phyloP scores from a whole-genome alignment of 2,329 filamentous ascomycete species.

The Ceratocystiopsis sp. region DNA sequence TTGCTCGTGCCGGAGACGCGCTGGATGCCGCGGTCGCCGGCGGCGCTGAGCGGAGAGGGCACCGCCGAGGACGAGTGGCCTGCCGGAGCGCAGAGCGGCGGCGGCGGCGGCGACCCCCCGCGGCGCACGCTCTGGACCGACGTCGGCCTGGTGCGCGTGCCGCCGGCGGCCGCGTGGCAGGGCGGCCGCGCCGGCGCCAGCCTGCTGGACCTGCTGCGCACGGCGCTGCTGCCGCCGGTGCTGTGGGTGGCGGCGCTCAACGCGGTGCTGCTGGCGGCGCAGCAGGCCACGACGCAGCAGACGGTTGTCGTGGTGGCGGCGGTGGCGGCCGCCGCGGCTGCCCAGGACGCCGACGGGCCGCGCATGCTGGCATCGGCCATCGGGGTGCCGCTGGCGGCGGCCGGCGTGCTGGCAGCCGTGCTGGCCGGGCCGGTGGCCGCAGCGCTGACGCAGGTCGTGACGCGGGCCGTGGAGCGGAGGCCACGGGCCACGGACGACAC shows the following conservation, averaged over 20 bases:
- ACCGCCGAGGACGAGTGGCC: background rate
- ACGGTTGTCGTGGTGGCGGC: slow-evolving; percentile 12
- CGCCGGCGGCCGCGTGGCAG: slow-evolving; percentile 10
- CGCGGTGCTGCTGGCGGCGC: slow-evolving; percentile 14
- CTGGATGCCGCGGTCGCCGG: slow-evolving; percentile 13
- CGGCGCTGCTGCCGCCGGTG: slow-evolving; percentile 17
- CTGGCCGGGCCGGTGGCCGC: slow-evolving; percentile 16
- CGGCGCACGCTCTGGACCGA: slow-evolving; percentile 17
- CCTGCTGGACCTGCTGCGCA: slow-evolving; percentile 16
- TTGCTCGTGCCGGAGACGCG: slow-evolving; percentile 19
- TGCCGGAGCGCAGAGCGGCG: background rate
- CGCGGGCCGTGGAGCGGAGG: slow-evolving; percentile 9
- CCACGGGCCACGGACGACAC: background rate
- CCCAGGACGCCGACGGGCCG: slow-evolving; percentile 3
- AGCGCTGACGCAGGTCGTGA: slow-evolving; percentile 13
- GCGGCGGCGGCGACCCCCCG: background rate
- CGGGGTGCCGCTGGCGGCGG: slow-evolving; percentile 7
- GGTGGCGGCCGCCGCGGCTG: slow-evolving; percentile 16
- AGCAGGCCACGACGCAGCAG: slow-evolving; percentile 14
- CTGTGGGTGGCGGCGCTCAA: slow-evolving; percentile 17
- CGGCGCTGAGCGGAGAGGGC: slow-evolving; percentile 11
- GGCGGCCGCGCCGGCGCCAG: slow-evolving; percentile 12
- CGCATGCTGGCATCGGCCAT: slow-evolving; percentile 13
- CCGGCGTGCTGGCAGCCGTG: slow-evolving; percentile 8
- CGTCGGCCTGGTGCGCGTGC: slow-evolving; percentile 11